Base-by-base conservation (phyloP, 2,329 filamentous ascomycete species). In the Fusarium coffeatum region DNA sequence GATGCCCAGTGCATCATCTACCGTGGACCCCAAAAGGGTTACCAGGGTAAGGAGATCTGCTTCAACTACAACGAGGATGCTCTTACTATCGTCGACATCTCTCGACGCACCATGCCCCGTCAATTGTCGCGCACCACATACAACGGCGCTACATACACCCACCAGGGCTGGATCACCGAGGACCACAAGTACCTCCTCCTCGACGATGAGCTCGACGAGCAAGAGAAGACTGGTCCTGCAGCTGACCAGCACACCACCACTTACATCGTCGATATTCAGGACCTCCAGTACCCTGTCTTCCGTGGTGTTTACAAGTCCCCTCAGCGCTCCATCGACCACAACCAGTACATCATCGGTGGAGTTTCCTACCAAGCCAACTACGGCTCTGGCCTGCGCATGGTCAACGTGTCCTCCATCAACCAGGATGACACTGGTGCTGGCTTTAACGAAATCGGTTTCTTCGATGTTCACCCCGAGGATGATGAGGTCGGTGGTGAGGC, bases 131-230 rank as follows among this genome's bases (percentile, higher is more conserved):
- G 59, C 25, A 62, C 56, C 4, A 62, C 56, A 11, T 62, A 62
- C 13, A 62, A 62, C 15, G 59, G 59, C 3, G 59, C 59, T 0
- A 62, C 59, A 0, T 62, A 62, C 10, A 71, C 60, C 1, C 87
- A 89, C 71, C 87, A 89, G 72, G 87, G 86, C 45, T 85, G 83
- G 79, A 76, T 87, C 12, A 79, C 85, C 34, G 81, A 86, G 73
- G 74, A 77, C 16, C 60, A 74, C 78, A 58, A 82, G 43, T 83
- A 83, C 69, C 77, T 77, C 46, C 80, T 87, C 20, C 77, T 87
- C 16, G 85, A 87, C 69, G 85, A 87, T 68, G 85, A 87, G 73
- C 80, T 83, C 25, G 85, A 88, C 71, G 86, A 88, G 76, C 73
- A 78, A 34, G 76, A 83, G n/a, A 70, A 72, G 20, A 77, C 78